Evolutionary conservation across 805 yeast species (phyloP).

Genomic region (Ogataea thermomethanolica): DNA sequence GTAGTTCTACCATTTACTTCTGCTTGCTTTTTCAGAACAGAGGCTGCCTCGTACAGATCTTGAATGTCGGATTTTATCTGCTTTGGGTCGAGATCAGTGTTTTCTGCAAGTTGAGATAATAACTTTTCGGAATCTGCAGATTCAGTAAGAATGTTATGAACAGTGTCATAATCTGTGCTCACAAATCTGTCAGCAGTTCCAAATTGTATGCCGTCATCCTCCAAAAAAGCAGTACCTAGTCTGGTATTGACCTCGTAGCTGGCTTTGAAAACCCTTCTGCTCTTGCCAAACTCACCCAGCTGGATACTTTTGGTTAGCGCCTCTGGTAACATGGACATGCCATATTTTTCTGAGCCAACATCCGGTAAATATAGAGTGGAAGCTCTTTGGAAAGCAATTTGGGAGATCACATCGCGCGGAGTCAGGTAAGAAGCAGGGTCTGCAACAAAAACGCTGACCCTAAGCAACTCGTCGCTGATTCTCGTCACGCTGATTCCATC

Average conservation of each 20-base stretch:
- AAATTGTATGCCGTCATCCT: conserved; percentile 34
- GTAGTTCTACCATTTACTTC: conserved; percentile 35
- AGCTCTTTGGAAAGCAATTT: conserved; percentile 57
- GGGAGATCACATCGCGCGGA: conserved; percentile 37
- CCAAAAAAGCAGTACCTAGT: conserved; percentile 16
- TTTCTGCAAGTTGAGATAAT: conserved; percentile 1
- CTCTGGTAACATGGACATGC: conserved; percentile 66
- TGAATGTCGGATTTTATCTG: conserved; percentile 21
- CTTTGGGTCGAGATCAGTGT: neutral
- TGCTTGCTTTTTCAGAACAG: conserved; percentile 31
- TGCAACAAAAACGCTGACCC: conserved; percentile 73
- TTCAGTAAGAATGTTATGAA: conserved; percentile 46
- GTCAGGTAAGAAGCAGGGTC: conserved; percentile 73
- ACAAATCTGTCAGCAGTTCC: conserved; percentile 46
- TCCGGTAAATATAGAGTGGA: conserved; percentile 69
- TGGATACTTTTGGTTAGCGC: conserved; percentile 43
- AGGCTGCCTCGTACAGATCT: conserved; percentile 33
- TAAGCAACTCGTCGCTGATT: conserved; percentile 31
- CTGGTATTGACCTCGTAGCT: conserved; percentile 30
- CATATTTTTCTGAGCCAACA: conserved; percentile 34
- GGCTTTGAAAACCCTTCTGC: conserved; percentile 45
- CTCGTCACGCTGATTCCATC: conserved; percentile 74
- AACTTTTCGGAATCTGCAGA: conserved; percentile 4
- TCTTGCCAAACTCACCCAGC: conserved; percentile 44
- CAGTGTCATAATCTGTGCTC: conserved; percentile 59